phyloP scores from a whole-genome alignment of 139 green algal genomes.

The Picochlorum sp. region DNA sequence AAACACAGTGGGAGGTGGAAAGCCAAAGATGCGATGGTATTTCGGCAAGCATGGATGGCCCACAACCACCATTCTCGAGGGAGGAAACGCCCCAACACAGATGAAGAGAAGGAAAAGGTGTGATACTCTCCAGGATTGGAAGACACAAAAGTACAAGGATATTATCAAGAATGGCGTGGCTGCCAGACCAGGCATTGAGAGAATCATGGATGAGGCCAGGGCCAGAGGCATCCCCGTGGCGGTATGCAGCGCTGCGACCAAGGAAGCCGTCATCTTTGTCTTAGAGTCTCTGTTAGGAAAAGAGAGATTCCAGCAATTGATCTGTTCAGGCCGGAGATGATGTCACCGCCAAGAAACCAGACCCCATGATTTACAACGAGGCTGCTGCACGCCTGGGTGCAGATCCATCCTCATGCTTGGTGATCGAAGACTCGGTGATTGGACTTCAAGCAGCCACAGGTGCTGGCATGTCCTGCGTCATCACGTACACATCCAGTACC shows the following conservation, averaged over 20 bases:
- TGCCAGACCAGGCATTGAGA: constrained; percentile 60
- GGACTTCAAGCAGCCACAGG: constrained; percentile 78
- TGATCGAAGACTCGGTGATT: constrained; percentile 94
- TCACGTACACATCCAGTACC: constrained; percentile 75
- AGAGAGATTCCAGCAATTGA: constrained; percentile 65
- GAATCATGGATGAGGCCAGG: constrained; percentile 73
- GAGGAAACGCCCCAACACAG: constrained; percentile 31
- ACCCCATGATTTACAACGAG: constrained; percentile 77
- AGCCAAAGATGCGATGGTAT: constrained; percentile 91
- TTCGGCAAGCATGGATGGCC: constrained; percentile 76
- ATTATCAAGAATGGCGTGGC: constrained; percentile 49
- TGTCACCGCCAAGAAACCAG: constrained; percentile 66
- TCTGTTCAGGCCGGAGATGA: constrained; percentile 70
- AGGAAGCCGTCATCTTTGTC: constrained; percentile 64
- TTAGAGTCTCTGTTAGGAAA: constrained; percentile 70
- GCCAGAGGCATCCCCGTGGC: constrained; percentile 54
- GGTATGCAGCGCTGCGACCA: constrained; percentile 86
- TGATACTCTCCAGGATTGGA: constrained; percentile 80
- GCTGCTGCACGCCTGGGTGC: constrained; percentile 73
- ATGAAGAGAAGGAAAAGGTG: constrained; percentile 58
- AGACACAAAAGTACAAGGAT: constrained; percentile 65
- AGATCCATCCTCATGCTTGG: constrained; percentile 67
- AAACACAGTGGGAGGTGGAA: constrained; percentile 82
- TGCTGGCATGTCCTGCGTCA: constrained; percentile 86
- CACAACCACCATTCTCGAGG: constrained; percentile 35